Conservation (phyloP, 1,284 basidiomycete genomes). For the Puccinia horiana region DNA sequence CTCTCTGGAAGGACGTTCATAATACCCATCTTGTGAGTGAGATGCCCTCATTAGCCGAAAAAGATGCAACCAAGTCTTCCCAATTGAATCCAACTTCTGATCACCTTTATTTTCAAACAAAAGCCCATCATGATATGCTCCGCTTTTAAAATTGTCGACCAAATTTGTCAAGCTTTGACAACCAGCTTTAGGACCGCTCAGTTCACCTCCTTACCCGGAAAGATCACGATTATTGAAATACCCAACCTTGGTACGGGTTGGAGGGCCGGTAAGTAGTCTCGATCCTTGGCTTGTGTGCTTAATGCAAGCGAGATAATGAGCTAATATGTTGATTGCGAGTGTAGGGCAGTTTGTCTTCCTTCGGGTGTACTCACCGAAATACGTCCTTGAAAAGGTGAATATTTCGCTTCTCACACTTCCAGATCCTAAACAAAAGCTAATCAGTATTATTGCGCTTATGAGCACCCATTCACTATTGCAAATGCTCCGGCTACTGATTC, state of each 20-base stretch:
- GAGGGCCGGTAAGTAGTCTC: constrained; percentile 27
- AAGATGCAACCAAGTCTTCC: neutral
- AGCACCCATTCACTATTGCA: constrained; percentile 49
- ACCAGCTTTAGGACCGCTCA: constrained; percentile 26
- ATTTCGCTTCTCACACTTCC: neutral
- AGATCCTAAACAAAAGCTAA: neutral
- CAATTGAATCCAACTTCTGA: neutral
- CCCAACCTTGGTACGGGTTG: constrained; percentile 38
- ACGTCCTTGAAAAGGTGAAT: constrained; percentile 37
- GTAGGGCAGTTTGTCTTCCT: constrained; percentile 41
- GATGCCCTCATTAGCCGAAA: neutral
- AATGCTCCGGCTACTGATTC: constrained; percentile 44
- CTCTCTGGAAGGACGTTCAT: constrained; percentile 38
- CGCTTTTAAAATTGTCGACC: constrained; percentile 33
- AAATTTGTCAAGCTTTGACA: constrained; percentile 10
- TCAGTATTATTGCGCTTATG: neutral
- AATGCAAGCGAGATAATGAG: neutral
- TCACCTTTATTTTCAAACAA: neutral
- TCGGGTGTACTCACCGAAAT: constrained; percentile 36
- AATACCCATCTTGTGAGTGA: constrained; percentile 39
- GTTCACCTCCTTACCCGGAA: constrained; percentile 44
- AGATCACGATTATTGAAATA: constrained; percentile 37
- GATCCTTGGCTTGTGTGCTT: neutral
- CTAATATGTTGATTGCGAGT: neutral
- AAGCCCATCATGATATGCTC: constrained; percentile 19